Evolutionary conservation across 108 stramenopile genomes (phyloP), one percentile per base, ranked within the genome.

Genomic region (Conticribra weissflogii): DNA sequence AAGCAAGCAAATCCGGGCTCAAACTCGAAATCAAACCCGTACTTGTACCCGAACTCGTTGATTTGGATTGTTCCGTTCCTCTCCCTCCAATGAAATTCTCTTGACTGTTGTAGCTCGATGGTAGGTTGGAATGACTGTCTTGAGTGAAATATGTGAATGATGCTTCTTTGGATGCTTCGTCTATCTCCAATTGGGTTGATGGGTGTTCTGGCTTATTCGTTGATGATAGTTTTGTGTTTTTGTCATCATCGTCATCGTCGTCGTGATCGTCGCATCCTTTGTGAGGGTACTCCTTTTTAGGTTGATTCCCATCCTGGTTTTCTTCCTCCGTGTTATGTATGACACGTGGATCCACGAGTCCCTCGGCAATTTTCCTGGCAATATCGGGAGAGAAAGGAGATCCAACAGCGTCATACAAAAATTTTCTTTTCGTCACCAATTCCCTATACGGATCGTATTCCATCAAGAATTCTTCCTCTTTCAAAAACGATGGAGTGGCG

Each of bases 401-500:
- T 25, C 91, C 91, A 12, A 88, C 51, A 30, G 88, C 76, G 45
- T 74, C 51, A 60, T 83, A 66, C 54, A 78, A 30, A 34, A 51
- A 58, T 17, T 73, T 74, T 30, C 33, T 54, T 49, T 85, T 63
- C 12, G 50, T 61, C 21, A 76, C 82, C 31, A 90, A 64, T 30
- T 74, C 65, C n/a, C 79, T 77, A 72, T 91, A 94, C 12, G 86
- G 81, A 32, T 72, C 63, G 61, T 85, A 79, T 17, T 84, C 72
- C 74, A 84, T 78, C 66, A 94, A 66, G 25, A 68, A 54, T 34
- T 44, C 18, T 44, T 79, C 78, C 24, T 79, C 78, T 54, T 21
- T 72, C 36, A 53, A n/a, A 65, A 79, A 79, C 0, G 54, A 51
- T 55, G 62, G 15, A 23, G 52, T 55, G 7, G 22, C 28, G 4